Base-by-base conservation (phyloP, 176 grass and related monocot genomes). In the Carex parvula region DNA sequence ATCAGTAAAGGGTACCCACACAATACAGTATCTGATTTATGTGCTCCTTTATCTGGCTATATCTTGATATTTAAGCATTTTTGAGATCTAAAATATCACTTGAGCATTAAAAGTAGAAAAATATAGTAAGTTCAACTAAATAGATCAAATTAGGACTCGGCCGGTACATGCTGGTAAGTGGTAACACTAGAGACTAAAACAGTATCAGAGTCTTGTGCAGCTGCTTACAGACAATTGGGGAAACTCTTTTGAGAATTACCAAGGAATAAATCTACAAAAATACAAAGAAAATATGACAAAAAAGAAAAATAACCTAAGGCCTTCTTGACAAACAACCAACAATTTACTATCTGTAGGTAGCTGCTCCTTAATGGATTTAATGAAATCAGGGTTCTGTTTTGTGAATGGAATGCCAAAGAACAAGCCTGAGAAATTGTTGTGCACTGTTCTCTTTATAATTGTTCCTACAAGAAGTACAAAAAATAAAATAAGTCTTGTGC, bases 291-390 rank as follows among this genome's bases (percentile, higher is more conserved):
- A 58, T 46, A 44, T 22, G 48, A 44, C 8, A 24, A 76, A 50
- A 48, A 12, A 14, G 9, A 5, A 62, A n/a, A 79, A 86, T 83
- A 79, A 98, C 95, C 95, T 90, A 80, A 98, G 87, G 16, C 95
- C 92, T 93, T 94, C 95, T 81, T 98, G 92, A 81, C 95, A 98
- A 63, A 98, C 90, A 30, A 98, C 39, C 64, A 98, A 89, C 77
- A 93, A 61, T 79, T 93, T 98, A 63, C 79, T 94, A 26, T 93
- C 89, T 44, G 86, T 62, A 9, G 87, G 88, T 83, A 98, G 88
- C 82, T 91, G 88, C 57, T 88, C 86, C 91, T 84, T 93, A 18
- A 98, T 87, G 18, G 76, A 90, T 89, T 84, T 91, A 42, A 86
- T 59, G 12, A 98, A 98, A 50, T 98, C 91, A 0, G 53, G 79